phyloP scores from a whole-genome alignment of 1,284 basidiomycete genomes.

The Ustilago vetiveriae region DNA sequence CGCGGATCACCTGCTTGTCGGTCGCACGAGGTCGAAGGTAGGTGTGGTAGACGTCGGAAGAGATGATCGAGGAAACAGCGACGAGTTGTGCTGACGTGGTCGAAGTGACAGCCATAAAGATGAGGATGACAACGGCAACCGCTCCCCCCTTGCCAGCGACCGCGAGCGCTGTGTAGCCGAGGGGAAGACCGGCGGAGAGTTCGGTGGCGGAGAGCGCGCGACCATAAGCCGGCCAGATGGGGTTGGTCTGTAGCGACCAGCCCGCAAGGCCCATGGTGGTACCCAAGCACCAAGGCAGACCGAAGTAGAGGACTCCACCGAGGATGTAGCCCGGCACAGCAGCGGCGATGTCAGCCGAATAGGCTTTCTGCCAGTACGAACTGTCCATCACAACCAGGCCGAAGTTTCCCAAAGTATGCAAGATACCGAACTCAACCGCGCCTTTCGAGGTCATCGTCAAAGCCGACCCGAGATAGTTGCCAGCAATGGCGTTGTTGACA shows the following conservation, averaged over 20 bases:
- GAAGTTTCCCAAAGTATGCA: slow-evolving; percentile 61
- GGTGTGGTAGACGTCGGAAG: slow-evolving; percentile 56
- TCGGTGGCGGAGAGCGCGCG: slow-evolving; percentile 39
- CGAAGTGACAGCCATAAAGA: slow-evolving; percentile 59
- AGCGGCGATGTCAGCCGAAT: slow-evolving; percentile 52
- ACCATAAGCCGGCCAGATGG: slow-evolving; percentile 57
- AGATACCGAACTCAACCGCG: slow-evolving; percentile 69
- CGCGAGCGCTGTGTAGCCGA: slow-evolving; percentile 54
- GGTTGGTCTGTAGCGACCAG: slow-evolving; percentile 43
- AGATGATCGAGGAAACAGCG: slow-evolving; percentile 56
- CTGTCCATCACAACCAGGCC: slow-evolving; percentile 60
- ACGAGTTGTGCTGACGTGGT: slow-evolving; percentile 59
- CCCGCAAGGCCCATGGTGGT: slow-evolving; percentile 55
- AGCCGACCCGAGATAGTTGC: slow-evolving; percentile 75
- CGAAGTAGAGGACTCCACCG: slow-evolving; percentile 62
- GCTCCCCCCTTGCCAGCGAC: slow-evolving; percentile 58
- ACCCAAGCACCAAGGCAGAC: slow-evolving; percentile 59
- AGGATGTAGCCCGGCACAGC: slow-evolving; percentile 60
- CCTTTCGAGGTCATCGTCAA: slow-evolving; percentile 82
- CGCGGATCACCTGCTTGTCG: slow-evolving; percentile 49
- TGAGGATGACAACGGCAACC: slow-evolving; percentile 57
- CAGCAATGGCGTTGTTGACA: slow-evolving; percentile 67
- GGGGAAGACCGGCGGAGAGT: slow-evolving; percentile 45
- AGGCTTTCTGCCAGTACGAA: slow-evolving; percentile 62
- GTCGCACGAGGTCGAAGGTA: slow-evolving; percentile 50